Conservation (phyloP, 768 basidiomycete species). For the Kwoniella sp. region DNA sequence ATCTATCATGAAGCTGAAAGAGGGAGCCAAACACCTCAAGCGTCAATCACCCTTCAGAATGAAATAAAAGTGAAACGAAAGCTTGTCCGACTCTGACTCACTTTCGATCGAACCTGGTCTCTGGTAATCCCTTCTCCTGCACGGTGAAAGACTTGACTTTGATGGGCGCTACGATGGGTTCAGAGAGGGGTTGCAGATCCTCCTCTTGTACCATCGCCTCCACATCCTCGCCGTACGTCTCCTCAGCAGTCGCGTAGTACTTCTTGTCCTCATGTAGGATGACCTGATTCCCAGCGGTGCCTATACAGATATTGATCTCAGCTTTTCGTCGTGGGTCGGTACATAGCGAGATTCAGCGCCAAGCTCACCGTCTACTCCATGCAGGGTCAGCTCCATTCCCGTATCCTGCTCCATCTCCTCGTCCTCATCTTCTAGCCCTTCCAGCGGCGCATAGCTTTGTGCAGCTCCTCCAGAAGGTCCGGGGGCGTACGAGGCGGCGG, state of each 20-base stretch:
- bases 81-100: too few relatives aligned
- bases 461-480: conserved; percentile 41
- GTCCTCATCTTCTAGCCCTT: conserved; percentile 76
- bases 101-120: conserved; percentile 97
- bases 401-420: conserved; percentile 55
- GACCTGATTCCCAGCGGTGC: conserved; percentile 54
- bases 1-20: conserved; percentile 81
- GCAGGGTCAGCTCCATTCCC: conserved; percentile 49
- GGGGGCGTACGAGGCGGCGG: conserved; percentile 44
- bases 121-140: conserved; percentile 92
- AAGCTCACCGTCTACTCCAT: conserved; percentile 50
- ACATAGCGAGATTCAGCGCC: too few relatives aligned
- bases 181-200: conserved; percentile 89
- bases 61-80: neutral
- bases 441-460: conserved; percentile 65
- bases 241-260: conserved; percentile 90
- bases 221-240: conserved; percentile 90
- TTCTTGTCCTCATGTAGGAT: conserved; percentile 96
- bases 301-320: conserved; percentile 16
- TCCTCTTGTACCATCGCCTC: conserved; percentile 98
- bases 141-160: conserved; percentile 93
- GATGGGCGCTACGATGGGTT: conserved; percentile 92
- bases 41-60: neutral
- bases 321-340: conserved; percentile 3
- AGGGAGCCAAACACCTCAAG: neutral